A percentile compares a stretch with the other conserved stretches of the same genome.
Evolutionary conservation across 2,329 filamentous ascomycete genomes (phyloP).

Genomic region (Nakataea oryzae): DNA sequence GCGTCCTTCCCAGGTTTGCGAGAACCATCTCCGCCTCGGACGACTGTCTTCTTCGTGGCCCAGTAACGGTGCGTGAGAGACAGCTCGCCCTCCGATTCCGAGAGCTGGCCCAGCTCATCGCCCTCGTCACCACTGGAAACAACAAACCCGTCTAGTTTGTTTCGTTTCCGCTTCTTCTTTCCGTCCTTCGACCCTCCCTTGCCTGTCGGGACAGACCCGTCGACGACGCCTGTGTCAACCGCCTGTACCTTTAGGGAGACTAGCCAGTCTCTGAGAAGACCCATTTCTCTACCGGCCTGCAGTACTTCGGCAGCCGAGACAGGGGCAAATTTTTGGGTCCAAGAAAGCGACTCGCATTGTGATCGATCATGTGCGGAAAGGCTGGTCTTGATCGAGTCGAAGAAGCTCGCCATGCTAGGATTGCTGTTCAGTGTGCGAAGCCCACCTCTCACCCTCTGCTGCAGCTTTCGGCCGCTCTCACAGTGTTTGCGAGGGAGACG

Average conservation of each 20-base stretch:
- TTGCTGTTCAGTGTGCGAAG: conserved; percentile 22
- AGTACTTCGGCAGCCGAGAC: conserved; percentile 58
- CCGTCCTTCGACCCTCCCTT: conserved; percentile 15
- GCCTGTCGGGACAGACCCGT: conserved; percentile 16
- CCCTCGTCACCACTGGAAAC: conserved; percentile 69
- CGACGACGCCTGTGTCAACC: conserved; percentile 51
- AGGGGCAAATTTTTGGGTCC: conserved; percentile 82
- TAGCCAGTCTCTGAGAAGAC: conserved; percentile 72
- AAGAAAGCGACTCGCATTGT: conserved; percentile 61
- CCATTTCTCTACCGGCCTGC: conserved; percentile 60
- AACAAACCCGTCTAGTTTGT: conserved; percentile 71
- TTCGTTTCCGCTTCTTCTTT: conserved; percentile 59
- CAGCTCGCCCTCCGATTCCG: conserved; percentile 46
- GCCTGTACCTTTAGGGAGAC: conserved; percentile 63
- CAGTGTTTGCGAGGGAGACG: conserved; percentile 45
- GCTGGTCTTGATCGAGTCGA: conserved; percentile 44
- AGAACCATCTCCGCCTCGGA: conserved; percentile 30
- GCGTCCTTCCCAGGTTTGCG: conserved; percentile 27
- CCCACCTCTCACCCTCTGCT: conserved; percentile 15
- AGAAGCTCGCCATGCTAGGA: conserved; percentile 42
- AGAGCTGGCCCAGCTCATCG: conserved; percentile 57
- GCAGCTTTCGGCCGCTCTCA: conserved; percentile 45
- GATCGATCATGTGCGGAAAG: conserved; percentile 75
- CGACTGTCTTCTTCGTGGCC: conserved; percentile 39
- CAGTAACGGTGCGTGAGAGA: conserved; percentile 22